These are phyloP conservation scores for Dactylis glomerata DNA, from an alignment of 176 grass and related monocot genomes.

Conservation along the genomic window DNA sequence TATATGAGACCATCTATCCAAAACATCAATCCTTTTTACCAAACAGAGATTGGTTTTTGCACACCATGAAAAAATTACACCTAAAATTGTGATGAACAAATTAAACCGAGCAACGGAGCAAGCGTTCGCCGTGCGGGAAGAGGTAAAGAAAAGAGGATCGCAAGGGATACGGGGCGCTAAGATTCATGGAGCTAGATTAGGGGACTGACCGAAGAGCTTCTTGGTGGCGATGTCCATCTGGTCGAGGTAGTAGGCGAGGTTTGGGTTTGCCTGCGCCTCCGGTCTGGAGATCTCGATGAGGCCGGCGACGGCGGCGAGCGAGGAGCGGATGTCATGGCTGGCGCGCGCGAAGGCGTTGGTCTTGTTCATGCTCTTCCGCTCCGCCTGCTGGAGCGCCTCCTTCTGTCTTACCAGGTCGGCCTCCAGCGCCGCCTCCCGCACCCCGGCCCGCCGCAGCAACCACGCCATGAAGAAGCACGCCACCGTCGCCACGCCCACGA, in stretches of 20 bases:
- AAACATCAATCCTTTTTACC: neutral
- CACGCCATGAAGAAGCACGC: constrained; percentile 1
- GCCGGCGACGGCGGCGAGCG: constrained; percentile 41
- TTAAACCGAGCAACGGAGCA: too few relatives aligned
- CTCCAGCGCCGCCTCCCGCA: constrained; percentile 28
- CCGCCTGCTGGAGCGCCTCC: constrained; percentile 62
- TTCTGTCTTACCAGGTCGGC: constrained; percentile 60
- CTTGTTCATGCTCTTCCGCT: constrained; percentile 90
- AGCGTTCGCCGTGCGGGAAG: too few relatives aligned
- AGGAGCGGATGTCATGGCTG: constrained; percentile 67
- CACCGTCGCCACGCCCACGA: neutral
- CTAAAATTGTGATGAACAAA: too few relatives aligned
- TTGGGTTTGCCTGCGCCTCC: constrained; percentile 23
- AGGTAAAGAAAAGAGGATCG: too few relatives aligned
- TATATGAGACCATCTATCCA: neutral
- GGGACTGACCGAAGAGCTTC: constrained; percentile 60
- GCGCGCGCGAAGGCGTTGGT: constrained; percentile 65
- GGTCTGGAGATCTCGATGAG: constrained; percentile 39
- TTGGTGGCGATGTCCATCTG: constrained; percentile 47
- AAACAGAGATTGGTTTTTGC: too few relatives aligned
- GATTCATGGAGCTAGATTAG: too few relatives aligned
- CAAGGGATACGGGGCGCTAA: too few relatives aligned
- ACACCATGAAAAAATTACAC: too few relatives aligned
- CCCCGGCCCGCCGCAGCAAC: neutral
- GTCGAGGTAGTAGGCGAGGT: constrained; percentile 37